Base-by-base conservation (phyloP, 1,139 yeast genomes). In the Lodderomyces theae region DNA sequence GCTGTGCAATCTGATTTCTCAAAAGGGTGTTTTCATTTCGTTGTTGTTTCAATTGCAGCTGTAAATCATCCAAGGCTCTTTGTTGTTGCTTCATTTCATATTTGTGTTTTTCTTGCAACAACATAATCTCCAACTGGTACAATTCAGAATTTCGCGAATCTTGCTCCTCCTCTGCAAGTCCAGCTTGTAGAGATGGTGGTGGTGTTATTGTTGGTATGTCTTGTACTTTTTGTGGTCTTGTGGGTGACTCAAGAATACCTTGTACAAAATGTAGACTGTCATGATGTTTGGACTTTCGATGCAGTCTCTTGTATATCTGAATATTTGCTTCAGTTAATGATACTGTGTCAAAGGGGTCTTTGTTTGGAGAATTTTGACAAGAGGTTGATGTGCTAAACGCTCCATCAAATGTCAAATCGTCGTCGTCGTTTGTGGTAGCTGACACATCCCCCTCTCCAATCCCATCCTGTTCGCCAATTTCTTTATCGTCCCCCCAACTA, bases 81-180 rank as follows among this genome's bases (percentile, higher is more conserved):
- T 61, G 58, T 42, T 66, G 68, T 41, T 55, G 59, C 25, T 47
- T 48, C 12, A 61, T 51, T 47, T 60, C 52, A 5, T 50, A 45
- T 13, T 54, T 50, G 42, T 62, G 68, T 9, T 56, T 55, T 34
- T 61, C 55, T 18, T 61, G 53, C 25, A 64, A 48, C 17, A 55
- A 40, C 39, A 56, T 42, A 58, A 64, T 55, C 46, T 64, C 70
- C 11, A 52, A 48, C 32, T 64, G 49, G 38, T 52, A 47, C 9
- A 49, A 16, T 10, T 38, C 39, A 12, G 25, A 32, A 18, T 32
- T 21, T 5, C 19, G 16, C 11, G 34, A 24, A 12, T 29, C 32
- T 19, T 38, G n/a, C 10, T 16, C 8, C 11, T 37, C 40, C 9
- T 37, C 33, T 10, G 24, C 32, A 35, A 29, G 41, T 25, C 40